Percentiles rank a stretch among this genome's conserved stretches.
These are phyloP conservation scores for Logfia minima DNA, from an alignment of 129 eudicot genomes.

Conservation along the genomic window DNA sequence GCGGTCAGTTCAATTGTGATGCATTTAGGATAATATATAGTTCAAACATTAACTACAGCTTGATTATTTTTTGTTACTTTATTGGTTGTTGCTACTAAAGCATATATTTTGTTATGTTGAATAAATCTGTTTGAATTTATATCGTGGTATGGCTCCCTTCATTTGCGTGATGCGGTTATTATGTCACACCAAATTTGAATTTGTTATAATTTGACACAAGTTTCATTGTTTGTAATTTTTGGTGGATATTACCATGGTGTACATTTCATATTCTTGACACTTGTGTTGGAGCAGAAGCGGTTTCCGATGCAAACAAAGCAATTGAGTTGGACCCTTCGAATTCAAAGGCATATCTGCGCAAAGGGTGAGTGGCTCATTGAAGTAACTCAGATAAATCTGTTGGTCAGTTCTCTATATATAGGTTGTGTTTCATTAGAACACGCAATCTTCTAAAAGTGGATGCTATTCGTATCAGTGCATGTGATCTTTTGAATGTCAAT, in stretches of 20 bases:
- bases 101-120: neutral
- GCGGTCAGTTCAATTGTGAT: too few relatives aligned
- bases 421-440: too few relatives aligned
- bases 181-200: too few relatives aligned
- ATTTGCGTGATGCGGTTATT: too few relatives aligned
- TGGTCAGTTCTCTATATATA: neutral
- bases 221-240: too few relatives aligned
- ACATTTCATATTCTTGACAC: neutral
- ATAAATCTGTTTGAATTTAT: too few relatives aligned
- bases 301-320: constrained; percentile 89
- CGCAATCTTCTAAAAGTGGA: neutral
- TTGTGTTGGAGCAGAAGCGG: constrained; percentile 61
- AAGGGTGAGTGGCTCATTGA: constrained; percentile 59
- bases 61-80: neutral
- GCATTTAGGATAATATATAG: too few relatives aligned
- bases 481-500: neutral
- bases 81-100: neutral
- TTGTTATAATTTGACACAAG: too few relatives aligned
- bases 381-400: neutral
- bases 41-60: neutral
- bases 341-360: constrained; percentile 76
- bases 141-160: too few relatives aligned
- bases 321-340: constrained; percentile 71
- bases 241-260: neutral
- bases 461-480: neutral